These are phyloP conservation scores for Heterobasidion irregulare DNA, from an alignment of 1,284 basidiomycete species.

Conservation along the genomic window DNA sequence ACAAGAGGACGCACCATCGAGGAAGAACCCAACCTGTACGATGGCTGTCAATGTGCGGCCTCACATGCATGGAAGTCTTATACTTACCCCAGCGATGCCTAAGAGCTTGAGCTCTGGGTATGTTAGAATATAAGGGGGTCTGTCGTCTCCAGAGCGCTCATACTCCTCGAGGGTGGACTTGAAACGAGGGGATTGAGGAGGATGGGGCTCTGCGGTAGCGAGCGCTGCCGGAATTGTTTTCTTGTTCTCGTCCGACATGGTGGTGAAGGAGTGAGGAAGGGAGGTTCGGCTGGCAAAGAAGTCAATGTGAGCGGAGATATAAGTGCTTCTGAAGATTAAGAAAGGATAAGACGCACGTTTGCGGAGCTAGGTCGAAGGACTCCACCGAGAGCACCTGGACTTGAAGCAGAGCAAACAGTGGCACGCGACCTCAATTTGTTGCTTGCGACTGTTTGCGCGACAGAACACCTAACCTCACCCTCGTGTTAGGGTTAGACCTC, in stretches of 20 bases:
- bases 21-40: slow-evolving; percentile 55
- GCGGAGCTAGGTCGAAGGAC: background rate
- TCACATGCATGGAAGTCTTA: background rate
- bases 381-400: background rate
- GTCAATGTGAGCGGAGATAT: background rate
- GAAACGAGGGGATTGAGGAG: background rate
- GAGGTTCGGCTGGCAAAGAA: background rate
- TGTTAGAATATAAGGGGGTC: slow-evolving; percentile 38
- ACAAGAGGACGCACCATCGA: slow-evolving; percentile 42
- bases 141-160: slow-evolving; percentile 32
- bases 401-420: background rate
- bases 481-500: too few relatives aligned
- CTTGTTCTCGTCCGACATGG: background rate
- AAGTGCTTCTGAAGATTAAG: background rate
- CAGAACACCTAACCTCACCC: too few relatives aligned
- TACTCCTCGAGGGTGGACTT: slow-evolving; percentile 33
- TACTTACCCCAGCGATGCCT: slow-evolving; percentile 49
- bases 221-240: background rate
- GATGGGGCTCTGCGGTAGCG: background rate
- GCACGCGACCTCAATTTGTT: background rate
- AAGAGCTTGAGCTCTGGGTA: slow-evolving; percentile 46
- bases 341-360: background rate
- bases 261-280: background rate
- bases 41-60: background rate
- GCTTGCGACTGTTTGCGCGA: too few relatives aligned